Evolutionary conservation across 805 yeast species (phyloP).

Genomic region (Kregervanrija delftensis): DNA sequence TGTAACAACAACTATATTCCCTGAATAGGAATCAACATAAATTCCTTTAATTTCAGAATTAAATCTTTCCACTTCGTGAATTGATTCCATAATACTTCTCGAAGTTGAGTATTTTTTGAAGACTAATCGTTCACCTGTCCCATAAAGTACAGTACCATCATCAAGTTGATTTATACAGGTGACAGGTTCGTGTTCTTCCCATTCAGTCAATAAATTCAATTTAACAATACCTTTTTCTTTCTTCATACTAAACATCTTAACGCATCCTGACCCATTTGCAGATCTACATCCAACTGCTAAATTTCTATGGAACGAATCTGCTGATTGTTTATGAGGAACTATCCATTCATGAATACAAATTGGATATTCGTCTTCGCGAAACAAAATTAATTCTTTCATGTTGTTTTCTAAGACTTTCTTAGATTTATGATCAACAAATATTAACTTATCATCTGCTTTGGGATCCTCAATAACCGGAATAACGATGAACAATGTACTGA

Average conservation of each 20-base stretch:
- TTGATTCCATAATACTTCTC: conserved; percentile 18
- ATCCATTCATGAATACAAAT: conserved; percentile 30
- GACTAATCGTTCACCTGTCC: conserved; percentile 11
- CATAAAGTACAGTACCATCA: conserved; percentile 20
- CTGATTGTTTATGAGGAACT: conserved; percentile 15
- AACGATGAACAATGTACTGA: conserved; percentile 17
- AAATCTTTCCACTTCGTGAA: conserved; percentile 7
- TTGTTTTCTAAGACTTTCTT: conserved; percentile 6
- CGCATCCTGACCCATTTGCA: conserved; percentile 14
- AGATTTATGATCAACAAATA: conserved; percentile 20
- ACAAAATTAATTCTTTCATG: conserved; percentile 2
- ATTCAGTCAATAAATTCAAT: conserved; percentile 12
- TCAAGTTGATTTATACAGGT: conserved; percentile 17
- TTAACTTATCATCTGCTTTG: conserved; percentile 9
- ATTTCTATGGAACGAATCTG: conserved; percentile 17
- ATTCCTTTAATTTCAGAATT: conserved; percentile 18
- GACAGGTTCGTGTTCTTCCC: conserved; percentile 18
- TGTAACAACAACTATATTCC: too few species aligned
- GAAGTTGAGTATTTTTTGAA: conserved; percentile 13
- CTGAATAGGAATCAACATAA: conserved; percentile 11
- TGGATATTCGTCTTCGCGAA: conserved; percentile 23
- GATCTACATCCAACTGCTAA: conserved; percentile 29
- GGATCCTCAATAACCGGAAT: conserved; percentile 8
- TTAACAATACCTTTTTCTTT: conserved; percentile 9
- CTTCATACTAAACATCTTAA: conserved; percentile 24